Conservation (phyloP, 345 rosid genomes). For the Salix suchowensis region DNA sequence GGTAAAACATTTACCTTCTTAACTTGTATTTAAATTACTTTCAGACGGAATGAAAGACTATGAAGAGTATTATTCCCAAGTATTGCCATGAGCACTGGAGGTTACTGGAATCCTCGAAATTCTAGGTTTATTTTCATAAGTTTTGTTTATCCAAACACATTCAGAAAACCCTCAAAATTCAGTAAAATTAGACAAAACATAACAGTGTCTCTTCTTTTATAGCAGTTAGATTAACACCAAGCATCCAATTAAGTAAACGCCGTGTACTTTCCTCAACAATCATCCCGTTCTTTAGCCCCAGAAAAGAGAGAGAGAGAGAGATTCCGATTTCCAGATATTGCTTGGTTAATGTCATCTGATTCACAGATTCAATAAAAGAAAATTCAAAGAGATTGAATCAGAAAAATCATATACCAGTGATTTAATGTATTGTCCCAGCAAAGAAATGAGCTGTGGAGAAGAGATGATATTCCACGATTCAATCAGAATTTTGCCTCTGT, state of each 20-base stretch:
- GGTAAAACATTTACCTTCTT: no score
- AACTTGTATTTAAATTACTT: no score
- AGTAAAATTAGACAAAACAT: no score
- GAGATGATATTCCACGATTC: background rate
- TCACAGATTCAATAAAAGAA: background rate
- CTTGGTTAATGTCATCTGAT: background rate
- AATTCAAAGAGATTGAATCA: background rate
- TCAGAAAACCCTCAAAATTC: no score
- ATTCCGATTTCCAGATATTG: background rate
- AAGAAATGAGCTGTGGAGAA: no score
- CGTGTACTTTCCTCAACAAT: slow-evolving; percentile 19
- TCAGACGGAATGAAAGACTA: no score
- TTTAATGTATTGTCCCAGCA: background rate
- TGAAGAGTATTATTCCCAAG: no score
- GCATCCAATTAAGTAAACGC: slow-evolving; percentile 43
- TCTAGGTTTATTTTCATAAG: no score
- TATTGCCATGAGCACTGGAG: no score
- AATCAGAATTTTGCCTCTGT: background rate
- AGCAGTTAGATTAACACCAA: background rate
- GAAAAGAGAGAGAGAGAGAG: background rate
- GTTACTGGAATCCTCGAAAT: no score
- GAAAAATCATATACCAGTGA: background rate
- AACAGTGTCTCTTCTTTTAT: no score
- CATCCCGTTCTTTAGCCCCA: background rate
- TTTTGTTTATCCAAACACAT: no score